phyloP scores from a whole-genome alignment of 2,329 filamentous ascomycete species.

The Trichoderma polysporum region DNA sequence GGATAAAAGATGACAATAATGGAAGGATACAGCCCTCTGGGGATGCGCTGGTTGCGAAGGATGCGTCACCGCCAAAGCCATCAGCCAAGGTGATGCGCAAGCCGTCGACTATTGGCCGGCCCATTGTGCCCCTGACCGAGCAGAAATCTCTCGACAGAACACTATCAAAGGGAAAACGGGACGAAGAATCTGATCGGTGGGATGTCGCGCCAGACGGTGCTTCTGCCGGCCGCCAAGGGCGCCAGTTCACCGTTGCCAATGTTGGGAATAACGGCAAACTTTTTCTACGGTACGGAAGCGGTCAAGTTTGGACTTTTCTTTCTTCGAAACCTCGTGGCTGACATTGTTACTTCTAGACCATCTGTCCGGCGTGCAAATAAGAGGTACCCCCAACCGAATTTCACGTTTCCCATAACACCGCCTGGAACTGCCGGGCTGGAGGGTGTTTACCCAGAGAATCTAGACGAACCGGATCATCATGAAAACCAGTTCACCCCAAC shows the following conservation, averaged over 20 bases:
- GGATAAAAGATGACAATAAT: conserved; percentile 14
- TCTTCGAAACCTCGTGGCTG: background rate
- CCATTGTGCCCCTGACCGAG: conserved; percentile 49
- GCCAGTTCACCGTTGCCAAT: conserved; percentile 77
- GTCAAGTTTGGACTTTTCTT: background rate
- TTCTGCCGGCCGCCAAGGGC: conserved; percentile 62
- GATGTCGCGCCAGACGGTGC: conserved; percentile 61
- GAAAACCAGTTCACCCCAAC: conserved; percentile 45
- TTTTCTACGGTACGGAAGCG: conserved; percentile 67
- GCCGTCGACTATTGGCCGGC: conserved; percentile 31
- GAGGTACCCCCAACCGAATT: conserved; percentile 60
- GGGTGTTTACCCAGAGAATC: conserved; percentile 36
- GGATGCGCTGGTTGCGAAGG: conserved; percentile 11
- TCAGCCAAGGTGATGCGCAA: conserved; percentile 22
- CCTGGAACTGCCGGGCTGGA: conserved; percentile 59
- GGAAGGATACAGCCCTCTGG: background rate
- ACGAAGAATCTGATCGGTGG: conserved; percentile 54
- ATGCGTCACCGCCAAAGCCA: conserved; percentile 19
- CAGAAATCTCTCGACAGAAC: conserved; percentile 43
- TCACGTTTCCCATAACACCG: conserved; percentile 61
- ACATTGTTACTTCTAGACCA: conserved; percentile 45
- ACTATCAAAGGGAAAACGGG: conserved; percentile 46
- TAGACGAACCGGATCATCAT: conserved; percentile 31
- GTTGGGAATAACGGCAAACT: conserved; percentile 82
- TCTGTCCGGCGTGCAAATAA: conserved; percentile 61